A percentile compares a stretch with the other conserved stretches of the same genome.
These are phyloP conservation scores for Leptomonas pyrrhocoris DNA, from an alignment of 208 protist genomes.

Conservation along the genomic window DNA sequence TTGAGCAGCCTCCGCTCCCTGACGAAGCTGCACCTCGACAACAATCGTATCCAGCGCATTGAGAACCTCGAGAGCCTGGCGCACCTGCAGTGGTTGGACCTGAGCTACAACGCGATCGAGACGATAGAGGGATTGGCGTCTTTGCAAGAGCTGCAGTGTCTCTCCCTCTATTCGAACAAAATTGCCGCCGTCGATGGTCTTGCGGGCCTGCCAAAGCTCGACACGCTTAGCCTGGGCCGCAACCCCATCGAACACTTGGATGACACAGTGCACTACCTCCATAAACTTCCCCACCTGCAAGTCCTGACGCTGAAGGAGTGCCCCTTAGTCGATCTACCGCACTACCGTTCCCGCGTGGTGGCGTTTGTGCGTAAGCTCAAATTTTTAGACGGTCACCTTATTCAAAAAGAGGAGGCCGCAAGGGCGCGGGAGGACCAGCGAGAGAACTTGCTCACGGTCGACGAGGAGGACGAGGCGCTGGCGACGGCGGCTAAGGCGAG, in stretches of 20 bases:
- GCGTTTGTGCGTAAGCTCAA: conserved; percentile 75
- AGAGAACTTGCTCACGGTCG: conserved; percentile 79
- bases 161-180: conserved; percentile 92
- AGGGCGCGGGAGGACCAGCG: conserved; percentile 77
- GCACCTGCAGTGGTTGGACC: conserved; percentile 84
- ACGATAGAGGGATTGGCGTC: conserved; percentile 87
- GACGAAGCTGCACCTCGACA: conserved; percentile 94
- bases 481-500: conserved; percentile 36
- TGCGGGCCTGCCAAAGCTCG: conserved; percentile 71
- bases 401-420: conserved; percentile 49
- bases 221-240: conserved; percentile 91
- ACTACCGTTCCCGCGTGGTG: conserved; percentile 68
- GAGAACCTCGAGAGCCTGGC: conserved; percentile 90
- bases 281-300: conserved; percentile 63
- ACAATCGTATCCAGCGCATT: conserved; percentile 94
- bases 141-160: conserved; percentile 84
- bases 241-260: conserved; percentile 92
- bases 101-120: conserved; percentile 95
- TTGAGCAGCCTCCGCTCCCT: conserved; percentile 81
- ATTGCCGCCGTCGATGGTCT: conserved; percentile 77
- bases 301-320: conserved; percentile 89
- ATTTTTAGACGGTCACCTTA: conserved; percentile 69
- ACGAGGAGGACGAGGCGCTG: conserved; percentile 77
- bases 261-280: conserved; percentile 85
- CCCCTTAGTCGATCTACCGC: conserved; percentile 52